These are phyloP conservation scores for Alternaria sp. DNA, from an alignment of 2,329 filamentous ascomycete species.

Conservation along the genomic window DNA sequence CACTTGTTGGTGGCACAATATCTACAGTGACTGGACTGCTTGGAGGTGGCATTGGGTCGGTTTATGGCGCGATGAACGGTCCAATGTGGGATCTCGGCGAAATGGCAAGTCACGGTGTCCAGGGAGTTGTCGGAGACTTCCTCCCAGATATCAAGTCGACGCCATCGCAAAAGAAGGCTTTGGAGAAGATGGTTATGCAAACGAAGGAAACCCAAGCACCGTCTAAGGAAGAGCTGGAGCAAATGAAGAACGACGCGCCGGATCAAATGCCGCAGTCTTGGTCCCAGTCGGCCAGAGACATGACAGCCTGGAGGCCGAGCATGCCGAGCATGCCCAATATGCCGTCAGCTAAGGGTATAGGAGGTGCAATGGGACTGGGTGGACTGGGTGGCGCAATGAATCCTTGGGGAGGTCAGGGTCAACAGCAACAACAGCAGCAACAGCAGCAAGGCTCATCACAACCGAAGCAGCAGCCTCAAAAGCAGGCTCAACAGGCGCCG, in stretches of 20 bases:
- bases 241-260: conserved; percentile 47
- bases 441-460: conserved; percentile 13
- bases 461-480: conserved; percentile 10
- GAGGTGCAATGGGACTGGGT: conserved; percentile 37
- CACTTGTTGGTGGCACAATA: conserved; percentile 47
- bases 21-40: conserved; percentile 48
- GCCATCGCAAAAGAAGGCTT: conserved; percentile 45
- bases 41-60: conserved; percentile 48
- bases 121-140: conserved; percentile 44
- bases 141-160: conserved; percentile 49
- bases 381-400: conserved; percentile 21
- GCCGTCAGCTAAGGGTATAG: conserved; percentile 34
- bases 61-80: conserved; percentile 49
- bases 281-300: conserved; percentile 45
- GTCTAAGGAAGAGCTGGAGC: conserved; percentile 44
- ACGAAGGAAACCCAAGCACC: conserved; percentile 47
- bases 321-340: conserved; percentile 43
- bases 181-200: conserved; percentile 53
- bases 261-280: conserved; percentile 47
- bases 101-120: conserved; percentile 49
- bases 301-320: conserved; percentile 44
- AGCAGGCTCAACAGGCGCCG: background rate
- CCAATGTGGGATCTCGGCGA: conserved; percentile 50
- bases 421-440: conserved; percentile 16
- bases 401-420: conserved; percentile 19